Evolutionary conservation across 2,329 filamentous ascomycete genomes (phyloP).

Genomic region (Didymosphaeria variabile): DNA sequence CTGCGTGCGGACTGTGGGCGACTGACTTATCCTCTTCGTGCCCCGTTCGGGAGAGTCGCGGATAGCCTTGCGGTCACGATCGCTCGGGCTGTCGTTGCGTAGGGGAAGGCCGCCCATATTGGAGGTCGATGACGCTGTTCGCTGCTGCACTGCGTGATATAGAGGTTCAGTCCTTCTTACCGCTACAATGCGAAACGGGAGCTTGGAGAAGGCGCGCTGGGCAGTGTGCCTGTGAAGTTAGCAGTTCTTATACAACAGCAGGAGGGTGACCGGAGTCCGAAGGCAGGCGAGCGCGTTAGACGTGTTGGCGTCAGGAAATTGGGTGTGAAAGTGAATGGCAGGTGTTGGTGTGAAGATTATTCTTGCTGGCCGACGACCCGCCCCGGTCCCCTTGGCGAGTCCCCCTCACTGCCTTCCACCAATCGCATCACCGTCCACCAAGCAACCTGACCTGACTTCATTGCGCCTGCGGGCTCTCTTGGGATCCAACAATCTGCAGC

Average conservation of each 20-base stretch:
- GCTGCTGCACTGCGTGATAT: background rate
- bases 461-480: background rate
- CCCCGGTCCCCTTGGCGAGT: background rate
- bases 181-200: background rate
- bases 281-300: background rate
- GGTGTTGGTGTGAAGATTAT: conserved; percentile 12
- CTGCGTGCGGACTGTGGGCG: background rate
- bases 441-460: too few species aligned
- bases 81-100: conserved; percentile 30
- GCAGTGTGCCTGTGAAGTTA: conserved; percentile 11
- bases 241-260: conserved; percentile 9
- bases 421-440: background rate
- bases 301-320: conserved; percentile 9
- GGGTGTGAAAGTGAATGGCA: background rate
- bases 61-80: conserved; percentile 34
- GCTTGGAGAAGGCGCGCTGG: conserved; percentile 3
- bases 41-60: conserved; percentile 47
- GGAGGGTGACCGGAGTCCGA: conserved; percentile 13
- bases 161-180: background rate
- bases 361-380: conserved; percentile 4
- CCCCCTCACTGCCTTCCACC: background rate
- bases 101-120: conserved; percentile 30
- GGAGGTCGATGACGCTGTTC: background rate
- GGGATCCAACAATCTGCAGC: background rate
- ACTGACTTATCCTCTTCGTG: conserved; percentile 51